Base-by-base conservation (phyloP, 2,329 filamentous ascomycete genomes). In the Tolypocladium inflatum region DNA sequence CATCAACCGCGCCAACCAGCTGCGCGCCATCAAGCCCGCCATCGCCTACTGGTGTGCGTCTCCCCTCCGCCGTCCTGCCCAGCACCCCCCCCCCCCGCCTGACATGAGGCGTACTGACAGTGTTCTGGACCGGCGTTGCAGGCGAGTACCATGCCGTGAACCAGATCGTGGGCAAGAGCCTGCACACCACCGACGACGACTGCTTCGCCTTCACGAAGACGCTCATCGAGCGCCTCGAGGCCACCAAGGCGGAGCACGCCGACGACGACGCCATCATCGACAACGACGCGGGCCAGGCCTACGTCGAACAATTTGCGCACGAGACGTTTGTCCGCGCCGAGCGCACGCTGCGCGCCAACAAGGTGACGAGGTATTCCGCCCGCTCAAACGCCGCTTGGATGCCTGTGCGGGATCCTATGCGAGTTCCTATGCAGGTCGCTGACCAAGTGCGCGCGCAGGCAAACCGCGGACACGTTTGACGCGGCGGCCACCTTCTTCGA, bases 401-500 rank as follows among this genome's bases (percentile, higher is more conserved):
- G n/a, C n/a, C n/a, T n/a, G n/a, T n/a, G n/a, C n/a, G n/a, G n/a
- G n/a, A n/a, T n/a, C n/a, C n/a, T n/a, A n/a, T n/a, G n/a, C n/a
- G n/a, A n/a, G n/a, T n/a, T n/a, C n/a, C n/a, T n/a, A n/a, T n/a
- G n/a, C n/a, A n/a, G n/a, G n/a, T n/a, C n/a, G n/a, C n/a, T n/a
- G n/a, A n/a, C n/a, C n/a, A n/a, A n/a, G n/a, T n/a, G n/a, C n/a
- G n/a, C n/a, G n/a, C n/a, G n/a, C n/a, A 92, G 90, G 66, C 89
- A 95, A 80, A 99, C 94, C 0, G 91, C 90, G 59, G 91, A 95
- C 69, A 97, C 92, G 0, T 96, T 97, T 64, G 88, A 92, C 68
- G 94, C 95, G 2, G 90, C 94, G 0, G 87, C 90, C 0, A 96
- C 91, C 0, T 97, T 99, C 71, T 86, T 97, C 67, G 91, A 97